Evolutionary conservation across 2,329 filamentous ascomycete genomes (phyloP).

Genomic region (Stagonosporopsis tanaceti): DNA sequence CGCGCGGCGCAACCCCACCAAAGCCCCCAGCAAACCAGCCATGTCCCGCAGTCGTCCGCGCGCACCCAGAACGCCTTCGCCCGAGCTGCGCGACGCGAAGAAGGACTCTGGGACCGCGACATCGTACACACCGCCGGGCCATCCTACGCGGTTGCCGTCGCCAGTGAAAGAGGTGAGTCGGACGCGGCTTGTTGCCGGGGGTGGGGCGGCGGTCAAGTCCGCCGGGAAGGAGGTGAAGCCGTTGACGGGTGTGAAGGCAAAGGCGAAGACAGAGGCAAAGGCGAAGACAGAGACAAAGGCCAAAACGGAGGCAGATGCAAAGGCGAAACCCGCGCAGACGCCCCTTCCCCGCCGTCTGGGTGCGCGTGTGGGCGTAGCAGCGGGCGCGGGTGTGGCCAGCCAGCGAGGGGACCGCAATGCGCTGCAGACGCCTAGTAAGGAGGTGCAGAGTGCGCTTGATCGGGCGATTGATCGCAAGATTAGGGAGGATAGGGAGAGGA

Average conservation of each 20-base stretch:
- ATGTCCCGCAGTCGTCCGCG: not conserved
- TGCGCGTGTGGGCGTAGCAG: not conserved
- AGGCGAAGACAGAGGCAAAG: not conserved
- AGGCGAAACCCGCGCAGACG: not conserved
- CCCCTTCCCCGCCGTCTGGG: not conserved
- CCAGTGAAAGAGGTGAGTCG: conserved; percentile 9
- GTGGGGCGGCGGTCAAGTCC: not conserved
- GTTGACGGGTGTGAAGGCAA: not conserved
- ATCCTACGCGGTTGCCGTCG: conserved; percentile 17
- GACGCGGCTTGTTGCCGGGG: conserved; percentile 1
- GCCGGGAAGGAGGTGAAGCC: not conserved
- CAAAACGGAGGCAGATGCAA: not conserved
- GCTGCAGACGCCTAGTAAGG: conserved; percentile 34
- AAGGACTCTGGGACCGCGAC: not conserved
- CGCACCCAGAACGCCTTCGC: not conserved
- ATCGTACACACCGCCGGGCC: conserved; percentile 19
- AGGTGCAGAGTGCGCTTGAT: conserved; percentile 29
- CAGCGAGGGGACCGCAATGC: conserved; percentile 15
- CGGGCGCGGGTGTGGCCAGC: not conserved
- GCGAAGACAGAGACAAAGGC: not conserved
- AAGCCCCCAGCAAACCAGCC: conserved; percentile 1
- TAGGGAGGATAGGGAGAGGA: conserved; percentile 24
- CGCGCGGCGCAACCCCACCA: not conserved
- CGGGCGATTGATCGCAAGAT: conserved; percentile 40
- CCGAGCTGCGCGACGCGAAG: not conserved